Evolutionary conservation across 345 rosid species (phyloP).

Genomic region (Cardiospermum halicacabum): DNA sequence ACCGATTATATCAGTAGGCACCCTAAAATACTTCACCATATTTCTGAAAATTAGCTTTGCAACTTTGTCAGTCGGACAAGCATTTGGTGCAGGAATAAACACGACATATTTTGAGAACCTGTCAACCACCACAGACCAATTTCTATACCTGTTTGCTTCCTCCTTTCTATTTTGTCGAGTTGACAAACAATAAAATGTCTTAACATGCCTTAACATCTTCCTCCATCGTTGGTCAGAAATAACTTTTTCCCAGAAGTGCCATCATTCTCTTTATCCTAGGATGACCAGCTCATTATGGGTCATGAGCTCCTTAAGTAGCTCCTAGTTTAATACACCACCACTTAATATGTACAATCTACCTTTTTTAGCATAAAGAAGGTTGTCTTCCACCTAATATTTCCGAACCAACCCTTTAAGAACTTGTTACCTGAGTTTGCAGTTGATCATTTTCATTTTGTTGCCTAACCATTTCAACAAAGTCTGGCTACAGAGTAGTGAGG

Average conservation of each 20-base stretch:
- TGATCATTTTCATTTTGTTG: background rate
- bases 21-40: background rate
- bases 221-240: background rate
- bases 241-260: background rate
- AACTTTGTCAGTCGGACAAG: no score
- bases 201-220: background rate
- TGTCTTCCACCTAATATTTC: background rate
- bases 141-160: no score
- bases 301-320: background rate
- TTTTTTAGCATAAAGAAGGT: no score
- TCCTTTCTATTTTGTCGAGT: background rate
- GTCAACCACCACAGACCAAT: no score
- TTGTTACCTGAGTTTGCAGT: background rate
- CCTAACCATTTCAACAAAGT: background rate
- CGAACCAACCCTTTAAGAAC: background rate
- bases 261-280: background rate
- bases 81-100: background rate
- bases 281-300: background rate
- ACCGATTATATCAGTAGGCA: background rate
- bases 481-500: accelerated
- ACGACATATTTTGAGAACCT: background rate
- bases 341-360: no score
- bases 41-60: no score
- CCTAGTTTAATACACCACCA: no score
- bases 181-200: background rate